A percentile compares a stretch with the other conserved stretches of the same genome.
These are phyloP conservation scores for Euryodendron excelsum DNA, from an alignment of 148 eudicot genomes.

Conservation along the genomic window DNA sequence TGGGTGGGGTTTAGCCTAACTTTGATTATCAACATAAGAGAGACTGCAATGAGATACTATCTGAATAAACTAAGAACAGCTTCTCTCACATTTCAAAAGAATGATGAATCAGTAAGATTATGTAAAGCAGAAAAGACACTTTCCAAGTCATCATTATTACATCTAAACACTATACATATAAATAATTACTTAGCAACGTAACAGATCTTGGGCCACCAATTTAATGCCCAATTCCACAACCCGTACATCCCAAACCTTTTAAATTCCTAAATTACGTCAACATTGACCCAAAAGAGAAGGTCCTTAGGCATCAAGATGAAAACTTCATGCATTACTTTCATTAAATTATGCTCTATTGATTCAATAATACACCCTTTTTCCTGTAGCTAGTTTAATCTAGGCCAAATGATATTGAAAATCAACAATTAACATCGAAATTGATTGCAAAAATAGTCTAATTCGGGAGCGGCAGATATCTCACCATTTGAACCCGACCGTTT, in stretches of 20 bases:
- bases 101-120: neutral
- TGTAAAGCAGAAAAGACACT: neutral
- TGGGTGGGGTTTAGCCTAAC: neutral
- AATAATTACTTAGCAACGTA: neutral
- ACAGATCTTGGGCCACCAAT: neutral
- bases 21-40: neutral
- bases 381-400: neutral
- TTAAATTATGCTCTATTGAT: neutral
- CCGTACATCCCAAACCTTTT: neutral
- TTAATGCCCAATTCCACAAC: neutral
- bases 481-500: conserved; percentile 59
- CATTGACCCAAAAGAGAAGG: neutral
- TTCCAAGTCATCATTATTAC: neutral
- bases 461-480: conserved; percentile 20
- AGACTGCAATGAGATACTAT: neutral
- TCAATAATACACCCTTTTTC: neutral
- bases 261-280: neutral
- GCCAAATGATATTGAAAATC: neutral
- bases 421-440: neutral
- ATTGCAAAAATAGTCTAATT: neutral
- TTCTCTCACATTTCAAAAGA: neutral
- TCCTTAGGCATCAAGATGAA: neutral
- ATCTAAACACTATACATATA: neutral
- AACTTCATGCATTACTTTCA: neutral
- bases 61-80: neutral